A percentile compares a stretch with the other conserved stretches of the same genome.
These are phyloP conservation scores for Davidsoniella neocaledoniae DNA, from an alignment of 2,329 filamentous ascomycete genomes.

Conservation along the genomic window DNA sequence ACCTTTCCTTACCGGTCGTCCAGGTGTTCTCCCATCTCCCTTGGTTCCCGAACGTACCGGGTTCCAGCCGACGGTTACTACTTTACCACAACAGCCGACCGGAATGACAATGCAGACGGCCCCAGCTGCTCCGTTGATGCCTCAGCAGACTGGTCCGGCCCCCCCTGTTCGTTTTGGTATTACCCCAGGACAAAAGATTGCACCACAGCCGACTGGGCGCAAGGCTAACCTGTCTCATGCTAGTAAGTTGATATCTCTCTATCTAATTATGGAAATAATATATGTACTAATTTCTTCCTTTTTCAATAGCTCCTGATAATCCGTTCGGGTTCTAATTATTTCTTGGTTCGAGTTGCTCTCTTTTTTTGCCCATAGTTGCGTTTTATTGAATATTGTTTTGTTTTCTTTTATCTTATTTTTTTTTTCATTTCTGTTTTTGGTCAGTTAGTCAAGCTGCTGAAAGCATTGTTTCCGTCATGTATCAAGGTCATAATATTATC, in stretches of 20 bases:
- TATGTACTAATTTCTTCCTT: conserved; percentile 6
- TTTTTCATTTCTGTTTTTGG: not conserved
- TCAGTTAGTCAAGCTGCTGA: no score
- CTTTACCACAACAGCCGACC: conserved; percentile 26
- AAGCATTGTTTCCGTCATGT: no score
- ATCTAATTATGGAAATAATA: not conserved
- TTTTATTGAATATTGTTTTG: conserved; percentile 8
- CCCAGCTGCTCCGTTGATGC: conserved; percentile 10
- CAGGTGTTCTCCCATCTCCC: conserved; percentile 35
- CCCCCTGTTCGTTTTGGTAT: conserved; percentile 84
- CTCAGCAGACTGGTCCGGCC: conserved; percentile 45
- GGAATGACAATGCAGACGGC: conserved; percentile 1
- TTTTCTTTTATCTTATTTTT: not conserved
- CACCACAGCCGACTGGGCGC: conserved; percentile 72
- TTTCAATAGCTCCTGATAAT: conserved; percentile 30
- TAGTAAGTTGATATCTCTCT: conserved; percentile 51
- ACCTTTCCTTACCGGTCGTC: conserved; percentile 8
- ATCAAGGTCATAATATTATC: no score
- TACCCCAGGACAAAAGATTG: conserved; percentile 54
- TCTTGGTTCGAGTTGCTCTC: not conserved
- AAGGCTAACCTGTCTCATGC: conserved; percentile 85
- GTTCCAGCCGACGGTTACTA: conserved; percentile 21
- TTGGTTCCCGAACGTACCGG: conserved; percentile 44
- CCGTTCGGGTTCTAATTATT: conserved; percentile 32
- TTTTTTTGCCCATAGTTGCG: conserved; percentile 4